Evolutionary conservation across 345 rosid genomes (phyloP).

Genomic region (Erodium maritimum): DNA sequence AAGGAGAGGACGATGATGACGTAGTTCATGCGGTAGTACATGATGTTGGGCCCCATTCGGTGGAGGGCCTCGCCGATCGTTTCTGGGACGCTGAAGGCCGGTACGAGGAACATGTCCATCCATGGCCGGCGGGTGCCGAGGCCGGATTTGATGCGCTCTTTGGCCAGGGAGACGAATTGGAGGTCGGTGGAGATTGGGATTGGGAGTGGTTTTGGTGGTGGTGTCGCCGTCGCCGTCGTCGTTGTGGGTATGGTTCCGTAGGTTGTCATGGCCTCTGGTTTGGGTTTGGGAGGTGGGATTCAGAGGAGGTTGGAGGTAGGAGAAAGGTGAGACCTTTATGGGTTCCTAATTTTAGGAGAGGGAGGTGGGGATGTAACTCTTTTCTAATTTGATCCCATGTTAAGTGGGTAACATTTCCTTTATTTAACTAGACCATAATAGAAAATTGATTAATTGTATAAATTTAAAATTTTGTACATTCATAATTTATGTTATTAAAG

Average conservation of each 20-base stretch:
- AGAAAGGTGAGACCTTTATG: neutral
- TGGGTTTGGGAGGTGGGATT: neutral
- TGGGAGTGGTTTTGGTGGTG: no score
- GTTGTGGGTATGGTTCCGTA: slow-evolving; percentile 26
- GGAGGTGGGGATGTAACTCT: neutral
- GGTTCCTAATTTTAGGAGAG: neutral
- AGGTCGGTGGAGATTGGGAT: slow-evolving; percentile 10
- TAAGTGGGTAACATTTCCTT: neutral
- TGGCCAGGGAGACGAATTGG: slow-evolving; percentile 19
- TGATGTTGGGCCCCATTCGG: slow-evolving; percentile 27
- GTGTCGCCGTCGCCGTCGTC: slow-evolving; percentile 30
- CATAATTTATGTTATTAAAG: no score
- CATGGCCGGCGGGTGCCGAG: slow-evolving; percentile 40
- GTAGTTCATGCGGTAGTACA: slow-evolving; percentile 37
- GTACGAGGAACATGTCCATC: slow-evolving; percentile 36
- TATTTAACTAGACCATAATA: no score
- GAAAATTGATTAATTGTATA: no score
- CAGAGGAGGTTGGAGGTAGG: neutral
- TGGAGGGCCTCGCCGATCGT: slow-evolving; percentile 15
- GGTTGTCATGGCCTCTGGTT: neutral
- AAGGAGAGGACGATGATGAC: slow-evolving; percentile 19
- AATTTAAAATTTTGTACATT: no score
- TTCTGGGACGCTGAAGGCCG: slow-evolving; percentile 27
- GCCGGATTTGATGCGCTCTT: slow-evolving; percentile 27
- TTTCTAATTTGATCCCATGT: neutral